These are phyloP conservation scores for Xylaria scruposa DNA, from an alignment of 495 filamentous ascomycete genomes.

Conservation along the genomic window DNA sequence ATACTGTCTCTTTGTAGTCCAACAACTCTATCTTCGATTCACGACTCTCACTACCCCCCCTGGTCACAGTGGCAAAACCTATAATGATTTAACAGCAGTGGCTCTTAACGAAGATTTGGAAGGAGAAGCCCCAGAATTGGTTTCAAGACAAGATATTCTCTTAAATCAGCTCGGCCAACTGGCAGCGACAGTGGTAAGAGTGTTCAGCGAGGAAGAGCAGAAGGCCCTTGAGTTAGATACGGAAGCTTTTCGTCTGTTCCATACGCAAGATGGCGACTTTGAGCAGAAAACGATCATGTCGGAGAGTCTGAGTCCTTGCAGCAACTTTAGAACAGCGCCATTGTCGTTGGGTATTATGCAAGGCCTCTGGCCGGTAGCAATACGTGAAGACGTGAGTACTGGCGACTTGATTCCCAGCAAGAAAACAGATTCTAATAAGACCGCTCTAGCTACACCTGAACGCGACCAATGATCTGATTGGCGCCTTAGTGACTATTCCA, in stretches of 20 bases:
- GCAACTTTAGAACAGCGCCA: conserved; percentile 33
- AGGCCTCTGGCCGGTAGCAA: conserved; percentile 48
- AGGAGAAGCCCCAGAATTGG: neutral
- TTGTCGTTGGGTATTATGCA: conserved; percentile 53
- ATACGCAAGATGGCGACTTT: neutral
- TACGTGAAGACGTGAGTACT: conserved; percentile 45
- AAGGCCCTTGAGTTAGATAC: conserved; percentile 32
- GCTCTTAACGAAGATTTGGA: conserved; percentile 27
- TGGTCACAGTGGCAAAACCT: neutral
- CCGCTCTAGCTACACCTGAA: conserved; percentile 27
- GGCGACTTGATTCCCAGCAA: neutral
- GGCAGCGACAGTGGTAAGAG: conserved; percentile 37
- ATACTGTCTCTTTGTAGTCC: conserved; percentile 37
- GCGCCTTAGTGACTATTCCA: conserved; percentile 12
- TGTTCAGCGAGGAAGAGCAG: conserved; percentile 37
- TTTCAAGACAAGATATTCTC: conserved; percentile 31
- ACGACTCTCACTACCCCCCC: conserved; percentile 22
- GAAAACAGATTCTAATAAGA: neutral
- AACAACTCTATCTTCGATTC: conserved; percentile 40
- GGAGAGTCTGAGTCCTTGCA: conserved; percentile 26
- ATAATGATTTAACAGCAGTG: neutral
- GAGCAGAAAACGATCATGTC: neutral
- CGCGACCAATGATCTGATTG: conserved; percentile 27
- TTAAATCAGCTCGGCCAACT: conserved; percentile 36
- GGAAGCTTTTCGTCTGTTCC: conserved; percentile 47